These are phyloP conservation scores for Backusella tarrabulga DNA, from an alignment of 192 early-diverging fungal genomes.

Conservation along the genomic window DNA sequence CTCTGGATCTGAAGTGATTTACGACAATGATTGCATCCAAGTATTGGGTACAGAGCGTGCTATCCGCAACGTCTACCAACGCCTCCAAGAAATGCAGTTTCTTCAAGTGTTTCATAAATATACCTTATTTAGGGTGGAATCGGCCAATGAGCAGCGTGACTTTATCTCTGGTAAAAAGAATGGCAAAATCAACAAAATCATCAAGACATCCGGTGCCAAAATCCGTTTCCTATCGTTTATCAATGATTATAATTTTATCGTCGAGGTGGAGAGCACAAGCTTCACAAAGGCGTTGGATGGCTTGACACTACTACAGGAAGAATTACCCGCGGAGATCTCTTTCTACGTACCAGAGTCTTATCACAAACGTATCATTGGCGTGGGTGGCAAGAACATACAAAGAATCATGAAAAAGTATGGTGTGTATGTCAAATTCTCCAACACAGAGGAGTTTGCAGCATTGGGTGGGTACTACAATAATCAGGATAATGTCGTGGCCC, in stretches of 20 bases:
- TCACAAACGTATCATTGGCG: conserved; percentile 88
- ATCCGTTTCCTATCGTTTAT: conserved; percentile 60
- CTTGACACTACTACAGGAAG: conserved; percentile 67
- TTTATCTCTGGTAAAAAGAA: conserved; percentile 90
- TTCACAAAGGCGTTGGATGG: conserved; percentile 66
- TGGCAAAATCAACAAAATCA: conserved; percentile 87
- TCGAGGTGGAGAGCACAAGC: conserved; percentile 62
- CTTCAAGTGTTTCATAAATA: conserved; percentile 47
- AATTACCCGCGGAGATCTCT: conserved; percentile 82
- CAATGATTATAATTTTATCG: conserved; percentile 79
- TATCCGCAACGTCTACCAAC: conserved; percentile 59
- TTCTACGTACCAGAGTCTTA: conserved; percentile 80
- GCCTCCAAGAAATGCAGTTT: conserved; percentile 50
- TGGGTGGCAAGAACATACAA: conserved; percentile 86
- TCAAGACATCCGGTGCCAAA: conserved; percentile 66
- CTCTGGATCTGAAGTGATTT: conserved; percentile 63
- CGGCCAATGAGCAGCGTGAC: conserved; percentile 76
- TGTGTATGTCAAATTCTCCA: conserved; percentile 89
- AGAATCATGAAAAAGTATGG: conserved; percentile 89
- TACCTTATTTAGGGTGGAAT: conserved; percentile 72
- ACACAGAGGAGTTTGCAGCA: conserved; percentile 73
- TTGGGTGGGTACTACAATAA: conserved; percentile 83
- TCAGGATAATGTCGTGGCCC: conserved; percentile 79
- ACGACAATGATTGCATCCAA: conserved; percentile 53
- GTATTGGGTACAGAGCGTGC: conserved; percentile 66